Conservation (phyloP, 352 stramenopile species). For the Globisporangium lucens region DNA sequence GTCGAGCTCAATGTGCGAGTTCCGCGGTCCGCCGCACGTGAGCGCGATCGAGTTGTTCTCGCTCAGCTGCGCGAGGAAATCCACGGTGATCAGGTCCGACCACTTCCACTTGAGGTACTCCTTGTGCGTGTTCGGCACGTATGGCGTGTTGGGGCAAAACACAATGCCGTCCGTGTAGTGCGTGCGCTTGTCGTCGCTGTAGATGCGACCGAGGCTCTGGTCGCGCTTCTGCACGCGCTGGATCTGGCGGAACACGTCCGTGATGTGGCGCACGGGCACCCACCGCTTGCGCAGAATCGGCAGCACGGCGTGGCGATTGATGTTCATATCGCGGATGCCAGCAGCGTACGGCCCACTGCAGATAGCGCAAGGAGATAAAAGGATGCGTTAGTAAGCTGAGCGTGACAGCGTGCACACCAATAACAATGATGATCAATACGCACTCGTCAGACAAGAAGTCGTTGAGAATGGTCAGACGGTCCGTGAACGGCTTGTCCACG, state of each 20-base stretch:
- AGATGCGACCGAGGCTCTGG: constrained; percentile 72
- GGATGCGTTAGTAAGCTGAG: background rate
- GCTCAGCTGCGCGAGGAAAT: constrained; percentile 70
- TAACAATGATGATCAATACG: constrained; percentile 13
- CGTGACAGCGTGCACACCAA: background rate
- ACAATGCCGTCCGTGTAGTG: constrained; percentile 90
- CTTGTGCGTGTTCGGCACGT: constrained; percentile 80
- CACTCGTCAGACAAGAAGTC: constrained; percentile 86
- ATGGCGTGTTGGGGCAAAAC: constrained; percentile 87
- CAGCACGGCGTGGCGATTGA: constrained; percentile 67
- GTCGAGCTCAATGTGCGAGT: constrained; percentile 82
- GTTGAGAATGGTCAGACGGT: constrained; percentile 77
- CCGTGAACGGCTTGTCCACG: constrained; percentile 77
- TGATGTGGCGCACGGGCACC: constrained; percentile 77
- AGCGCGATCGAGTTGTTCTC: constrained; percentile 61
- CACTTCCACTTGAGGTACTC: constrained; percentile 93
- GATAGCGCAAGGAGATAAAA: background rate
- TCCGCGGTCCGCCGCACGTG: constrained; percentile 68
- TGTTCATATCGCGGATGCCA: constrained; percentile 58
- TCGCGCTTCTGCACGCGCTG: constrained; percentile 76
- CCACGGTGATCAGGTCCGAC: constrained; percentile 87
- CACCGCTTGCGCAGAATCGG: constrained; percentile 83
- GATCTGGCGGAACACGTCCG: constrained; percentile 81
- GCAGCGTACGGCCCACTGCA: constrained; percentile 65
- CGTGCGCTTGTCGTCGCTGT: constrained; percentile 77